Base-by-base conservation (phyloP, 768 basidiomycete genomes). In the Lenzites betulinus region DNA sequence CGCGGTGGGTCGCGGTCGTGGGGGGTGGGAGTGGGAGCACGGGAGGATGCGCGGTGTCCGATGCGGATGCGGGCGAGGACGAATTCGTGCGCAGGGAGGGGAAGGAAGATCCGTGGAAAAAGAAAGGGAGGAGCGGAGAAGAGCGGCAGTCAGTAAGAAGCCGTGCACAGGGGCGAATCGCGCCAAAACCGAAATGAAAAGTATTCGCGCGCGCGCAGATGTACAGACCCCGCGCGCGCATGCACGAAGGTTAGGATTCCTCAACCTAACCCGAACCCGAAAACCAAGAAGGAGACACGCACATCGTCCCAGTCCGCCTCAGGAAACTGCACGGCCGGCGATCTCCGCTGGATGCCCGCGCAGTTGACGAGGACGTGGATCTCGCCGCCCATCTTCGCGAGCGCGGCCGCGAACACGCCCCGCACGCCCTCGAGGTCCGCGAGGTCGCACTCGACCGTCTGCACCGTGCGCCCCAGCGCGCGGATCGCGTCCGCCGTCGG, bases 271-370 rank as follows among this genome's bases (percentile, higher is more conserved):
- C 6, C 30, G 11, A 33, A 33, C 30, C 6, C 30, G 30, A 33
- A 33, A 33, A 11, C 11, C 6, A 5, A 33, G 30, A 33, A 33
- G 30, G 30, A 33, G 23, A 63, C 26, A 76, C 82, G 66, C 66
- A 89, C 88, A 70, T 88, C 88, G 59, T 88, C 83, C 88, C 88
- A 89, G 67, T 89, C 88, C 44, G 73, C 66, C 66, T 88, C 88
- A 26, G 80, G 75, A 70, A 89, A 89, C 67, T 81, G 79, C 62
- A 85, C 80, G n/a, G 83, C 83, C 59, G 86, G 82, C 43, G 83
- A 78, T 71, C 81, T 73, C 66, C 84, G 76, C 67, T 83, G 82
- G 64, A 85, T 86, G 57, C 84, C 84, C 57, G 84, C 85, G 68
- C 88, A 89, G 68, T 89, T 89, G 70, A 90, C 81, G 46, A 89